A percentile compares a stretch with the other conserved stretches of the same genome.
Evolutionary conservation across 257 asterid genomes (phyloP).

Genomic region (Craterostigma plantagineum): DNA sequence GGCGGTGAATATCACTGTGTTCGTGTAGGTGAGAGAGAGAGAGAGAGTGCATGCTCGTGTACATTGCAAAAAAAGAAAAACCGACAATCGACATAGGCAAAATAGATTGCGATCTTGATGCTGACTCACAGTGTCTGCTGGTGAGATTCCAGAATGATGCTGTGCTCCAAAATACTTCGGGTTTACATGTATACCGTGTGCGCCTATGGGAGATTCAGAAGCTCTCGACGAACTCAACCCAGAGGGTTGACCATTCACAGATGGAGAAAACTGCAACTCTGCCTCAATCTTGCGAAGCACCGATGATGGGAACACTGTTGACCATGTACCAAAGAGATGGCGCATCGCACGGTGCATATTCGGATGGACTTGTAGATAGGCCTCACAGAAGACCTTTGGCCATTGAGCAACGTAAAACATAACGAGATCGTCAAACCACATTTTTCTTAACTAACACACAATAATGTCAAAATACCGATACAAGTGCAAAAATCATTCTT

Average conservation of each 20-base stretch:
- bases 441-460: too few relatives aligned
- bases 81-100: too few relatives aligned
- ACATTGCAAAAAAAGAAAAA: too few relatives aligned
- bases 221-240: constrained; percentile 34
- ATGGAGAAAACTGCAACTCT: constrained; percentile 41
- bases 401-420: constrained; percentile 10
- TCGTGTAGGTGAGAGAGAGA: too few relatives aligned
- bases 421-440: too few relatives aligned
- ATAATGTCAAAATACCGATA: too few relatives aligned
- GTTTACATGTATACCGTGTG: constrained; percentile 76
- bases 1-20: too few relatives aligned
- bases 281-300: constrained; percentile 68
- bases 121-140: constrained; percentile 48
- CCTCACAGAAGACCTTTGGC: constrained; percentile 34
- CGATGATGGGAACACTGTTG: constrained; percentile 49
- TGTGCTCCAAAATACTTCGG: constrained; percentile 77
- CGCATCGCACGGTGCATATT: constrained; percentile 70
- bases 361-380: constrained; percentile 47
- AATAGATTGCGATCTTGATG: too few relatives aligned
- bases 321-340: constrained; percentile 87
- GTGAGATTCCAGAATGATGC: constrained; percentile 33
- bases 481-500: constrained; percentile 14
- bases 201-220: constrained; percentile 64
- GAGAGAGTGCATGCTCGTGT: too few relatives aligned
- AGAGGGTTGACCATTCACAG: constrained; percentile 43